Evolutionary conservation across 495 filamentous ascomycete genomes (phyloP).

Genomic region (Xylaria castorea): DNA sequence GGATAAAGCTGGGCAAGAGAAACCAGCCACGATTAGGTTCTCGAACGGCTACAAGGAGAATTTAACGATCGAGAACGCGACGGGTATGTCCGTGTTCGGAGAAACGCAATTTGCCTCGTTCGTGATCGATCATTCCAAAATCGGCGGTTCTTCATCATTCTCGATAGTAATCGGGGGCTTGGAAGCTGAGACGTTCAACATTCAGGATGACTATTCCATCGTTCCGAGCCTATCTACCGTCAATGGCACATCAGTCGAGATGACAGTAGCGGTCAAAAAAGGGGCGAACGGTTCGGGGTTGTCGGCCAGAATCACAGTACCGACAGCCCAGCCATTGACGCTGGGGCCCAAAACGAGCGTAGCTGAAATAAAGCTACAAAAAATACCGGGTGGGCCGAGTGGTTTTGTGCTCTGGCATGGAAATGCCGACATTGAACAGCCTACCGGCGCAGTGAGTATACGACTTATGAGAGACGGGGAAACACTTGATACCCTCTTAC

Average conservation of each 20-base stretch:
- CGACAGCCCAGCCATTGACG: slow-evolving; percentile 40
- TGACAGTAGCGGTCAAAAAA: slow-evolving; percentile 36
- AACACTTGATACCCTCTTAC: slow-evolving; percentile 35
- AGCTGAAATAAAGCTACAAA: slow-evolving; percentile 26
- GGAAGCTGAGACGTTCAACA: slow-evolving; percentile 31
- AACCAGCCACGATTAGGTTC: slow-evolving; percentile 31
- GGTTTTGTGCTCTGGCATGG: slow-evolving; percentile 33
- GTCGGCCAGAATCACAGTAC: slow-evolving; percentile 32
- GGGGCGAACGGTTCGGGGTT: slow-evolving; percentile 23
- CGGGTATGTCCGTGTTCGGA: slow-evolving; percentile 35
- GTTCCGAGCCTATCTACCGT: slow-evolving; percentile 35
- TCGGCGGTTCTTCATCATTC: slow-evolving; percentile 32
- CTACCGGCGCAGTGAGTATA: slow-evolving; percentile 34
- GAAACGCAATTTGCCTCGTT: slow-evolving; percentile 33
- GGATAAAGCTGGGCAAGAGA: slow-evolving; percentile 16
- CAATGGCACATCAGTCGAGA: slow-evolving; percentile 27
- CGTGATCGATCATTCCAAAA: slow-evolving; percentile 17
- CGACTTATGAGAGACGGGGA: slow-evolving; percentile 28
- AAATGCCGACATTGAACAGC: slow-evolving; percentile 24
- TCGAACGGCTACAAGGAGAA: slow-evolving; percentile 34
- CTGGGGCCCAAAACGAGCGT: slow-evolving; percentile 39
- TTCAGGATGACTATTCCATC: slow-evolving; percentile 39
- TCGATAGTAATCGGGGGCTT: slow-evolving; percentile 27
- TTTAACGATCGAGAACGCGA: slow-evolving; percentile 26
- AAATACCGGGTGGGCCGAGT: slow-evolving; percentile 22